Evolutionary conservation across 768 basidiomycete species (phyloP).

Genomic region (Trametes gibbosa): DNA sequence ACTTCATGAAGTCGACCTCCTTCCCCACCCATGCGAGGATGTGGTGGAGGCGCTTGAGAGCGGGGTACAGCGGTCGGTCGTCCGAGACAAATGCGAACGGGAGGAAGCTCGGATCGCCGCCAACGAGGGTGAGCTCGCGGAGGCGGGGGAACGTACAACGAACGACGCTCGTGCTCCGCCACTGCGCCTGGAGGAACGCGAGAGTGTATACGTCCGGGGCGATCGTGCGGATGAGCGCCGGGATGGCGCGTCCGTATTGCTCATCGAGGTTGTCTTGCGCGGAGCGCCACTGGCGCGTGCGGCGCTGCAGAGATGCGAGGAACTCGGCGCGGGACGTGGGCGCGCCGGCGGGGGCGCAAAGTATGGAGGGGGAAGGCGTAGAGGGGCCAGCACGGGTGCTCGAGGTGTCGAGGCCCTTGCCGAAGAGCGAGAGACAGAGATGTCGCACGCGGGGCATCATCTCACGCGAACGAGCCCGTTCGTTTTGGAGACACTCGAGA

Average conservation of each 20-base stretch:
- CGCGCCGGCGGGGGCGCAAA: neutral
- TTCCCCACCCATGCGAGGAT: slow-evolving; percentile 9
- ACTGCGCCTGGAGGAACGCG: slow-evolving; percentile 15
- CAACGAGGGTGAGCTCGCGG: slow-evolving; percentile 12
- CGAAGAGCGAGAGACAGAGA: slow-evolving; percentile 15
- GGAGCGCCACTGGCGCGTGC: slow-evolving; percentile 12
- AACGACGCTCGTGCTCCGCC: slow-evolving; percentile 10
- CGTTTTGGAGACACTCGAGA: slow-evolving; percentile 11
- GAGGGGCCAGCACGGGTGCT: neutral
- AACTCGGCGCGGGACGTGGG: slow-evolving; percentile 12
- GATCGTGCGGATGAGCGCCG: slow-evolving; percentile 14
- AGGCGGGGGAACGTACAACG: slow-evolving; percentile 11
- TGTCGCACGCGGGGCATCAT: slow-evolving; percentile 15
- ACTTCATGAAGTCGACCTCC: slow-evolving; percentile 15
- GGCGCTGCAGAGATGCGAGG: slow-evolving; percentile 9
- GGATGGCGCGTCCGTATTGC: slow-evolving; percentile 12
- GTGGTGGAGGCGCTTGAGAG: slow-evolving; percentile 16
- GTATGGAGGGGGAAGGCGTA: neutral
- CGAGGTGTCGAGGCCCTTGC: neutral
- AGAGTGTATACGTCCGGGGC: slow-evolving; percentile 12
- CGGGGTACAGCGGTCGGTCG: slow-evolving; percentile 9
- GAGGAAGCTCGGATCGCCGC: slow-evolving; percentile 18
- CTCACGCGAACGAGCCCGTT: slow-evolving; percentile 7
- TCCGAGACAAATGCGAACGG: slow-evolving; percentile 6
- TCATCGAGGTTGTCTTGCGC: slow-evolving; percentile 14